Conservation (phyloP, 2,329 filamentous ascomycete species). For the Thielaviopsis euricoi region DNA sequence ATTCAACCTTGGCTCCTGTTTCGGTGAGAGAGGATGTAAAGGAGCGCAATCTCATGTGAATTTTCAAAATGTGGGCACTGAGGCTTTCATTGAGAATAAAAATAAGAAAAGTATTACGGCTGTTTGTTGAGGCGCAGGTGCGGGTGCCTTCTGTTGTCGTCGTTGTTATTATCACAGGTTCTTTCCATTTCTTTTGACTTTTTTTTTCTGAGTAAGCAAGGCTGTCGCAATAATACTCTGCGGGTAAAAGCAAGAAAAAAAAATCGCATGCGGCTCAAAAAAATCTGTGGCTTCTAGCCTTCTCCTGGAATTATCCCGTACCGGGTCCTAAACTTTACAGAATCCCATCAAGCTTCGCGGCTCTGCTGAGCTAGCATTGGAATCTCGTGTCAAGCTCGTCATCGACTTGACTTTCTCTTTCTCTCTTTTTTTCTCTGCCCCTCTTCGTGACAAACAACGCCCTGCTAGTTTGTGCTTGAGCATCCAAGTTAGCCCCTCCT, state of each 20-base stretch:
- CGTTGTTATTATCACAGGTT: neutral
- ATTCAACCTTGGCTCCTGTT: no score
- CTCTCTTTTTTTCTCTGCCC: neutral
- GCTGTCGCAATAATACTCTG: neutral
- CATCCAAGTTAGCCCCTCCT: neutral
- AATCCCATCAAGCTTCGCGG: neutral
- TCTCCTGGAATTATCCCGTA: neutral
- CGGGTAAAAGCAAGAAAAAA: no score
- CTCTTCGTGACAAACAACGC: neutral
- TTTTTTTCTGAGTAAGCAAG: neutral
- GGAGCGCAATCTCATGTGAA: no score
- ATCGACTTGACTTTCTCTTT: neutral
- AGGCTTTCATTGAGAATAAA: neutral
- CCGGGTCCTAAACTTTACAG: neutral
- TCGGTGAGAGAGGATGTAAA: no score
- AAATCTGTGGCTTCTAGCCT: neutral
- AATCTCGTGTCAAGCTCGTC: neutral
- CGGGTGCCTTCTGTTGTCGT: neutral
- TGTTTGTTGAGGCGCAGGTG: neutral
- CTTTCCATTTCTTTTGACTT: neutral
- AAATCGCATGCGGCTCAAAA: neutral
- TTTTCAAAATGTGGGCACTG: neutral
- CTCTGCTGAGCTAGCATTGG: neutral
- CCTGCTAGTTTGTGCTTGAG: no score
- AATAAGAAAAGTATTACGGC: neutral